Evolutionary conservation across 495 filamentous ascomycete genomes (phyloP).

Genomic region (Daldinia grandis): DNA sequence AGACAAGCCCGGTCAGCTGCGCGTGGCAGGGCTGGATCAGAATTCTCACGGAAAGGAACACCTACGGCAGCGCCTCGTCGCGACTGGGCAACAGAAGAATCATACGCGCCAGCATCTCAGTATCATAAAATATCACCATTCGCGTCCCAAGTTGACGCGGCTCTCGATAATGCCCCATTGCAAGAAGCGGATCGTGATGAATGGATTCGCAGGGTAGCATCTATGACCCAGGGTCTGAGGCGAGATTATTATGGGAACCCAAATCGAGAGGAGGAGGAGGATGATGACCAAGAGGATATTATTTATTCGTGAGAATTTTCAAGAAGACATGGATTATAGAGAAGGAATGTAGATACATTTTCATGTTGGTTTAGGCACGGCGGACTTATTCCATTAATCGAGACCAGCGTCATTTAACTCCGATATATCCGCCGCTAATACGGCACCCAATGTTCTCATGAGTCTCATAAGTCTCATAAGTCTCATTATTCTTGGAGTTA

Average conservation of each 20-base stretch:
- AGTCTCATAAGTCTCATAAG: not conserved
- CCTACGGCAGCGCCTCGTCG: not conserved
- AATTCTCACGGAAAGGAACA: not conserved
- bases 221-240: constrained; percentile 15
- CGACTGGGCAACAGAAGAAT: not conserved
- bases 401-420: not conserved
- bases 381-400: not conserved
- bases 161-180: constrained; percentile 2
- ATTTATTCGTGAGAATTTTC: not conserved
- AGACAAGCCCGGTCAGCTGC: not conserved
- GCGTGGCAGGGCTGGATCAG: not conserved
- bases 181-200: constrained; percentile 11
- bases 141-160: constrained; percentile 1
- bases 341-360: not conserved
- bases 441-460: not conserved
- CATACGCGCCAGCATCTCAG: not conserved
- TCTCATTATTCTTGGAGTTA: not conserved
- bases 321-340: not conserved
- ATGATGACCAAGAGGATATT: not conserved
- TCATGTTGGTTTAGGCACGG: not conserved
- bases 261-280: not conserved
- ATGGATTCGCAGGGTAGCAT: constrained; percentile 8
- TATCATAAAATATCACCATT: constrained; percentile 7
- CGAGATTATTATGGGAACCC: not conserved
- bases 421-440: not conserved